Evolutionary conservation across 2,329 filamentous ascomycete genomes (phyloP), one percentile per base, ranked within the genome.

Genomic region (Cytospora chrysosperma): DNA sequence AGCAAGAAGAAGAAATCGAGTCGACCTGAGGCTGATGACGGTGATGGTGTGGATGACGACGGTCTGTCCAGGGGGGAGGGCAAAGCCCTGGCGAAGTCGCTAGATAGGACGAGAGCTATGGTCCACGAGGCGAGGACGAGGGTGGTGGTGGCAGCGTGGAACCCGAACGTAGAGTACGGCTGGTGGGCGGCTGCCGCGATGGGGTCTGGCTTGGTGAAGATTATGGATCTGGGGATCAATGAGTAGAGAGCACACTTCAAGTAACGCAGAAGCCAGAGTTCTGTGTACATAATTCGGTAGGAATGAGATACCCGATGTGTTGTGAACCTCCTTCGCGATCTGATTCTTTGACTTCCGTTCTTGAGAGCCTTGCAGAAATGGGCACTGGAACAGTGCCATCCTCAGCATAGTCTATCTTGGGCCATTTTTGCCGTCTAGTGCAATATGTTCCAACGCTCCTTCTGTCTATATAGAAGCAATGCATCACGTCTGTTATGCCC

Each of bases 101-200:
- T 60, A 30, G 63, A 65, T n/a, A 56, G 61, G 65, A 70, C 56
- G 56, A 69, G 68, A 43, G 78, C 78, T 5, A 75, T 82, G 5
- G 78, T 89, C 13, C 83, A 87, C 69, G 88, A 91, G 62, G 83
- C 88, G 55, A 76, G 82, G 66, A 88, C 85, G 12, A 82, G 87
- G 54, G 77, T 91, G 67, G 86, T 86, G 6, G 78, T 81, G 1
- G 76, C 89, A 27, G 81, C 82, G 49, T 91, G 88, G 88, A 91
- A 91, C 70, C 86, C 88, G 1, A 90, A 91, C 69, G 72, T 79
- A 40, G 77, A 80, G n/a, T 88, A 81, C 69, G 86, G 87, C 15
- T 88, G 82, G 68, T 90, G 88, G 88, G 86, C 85, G 3, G 87
- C 87, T 12, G 84, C 83, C 4, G 87, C 85, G 0, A 82, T 89